A percentile compares a stretch with the other conserved stretches of the same genome.
Conservation (phyloP, 139 green algal genomes). For the Chlorella sp. region DNA sequence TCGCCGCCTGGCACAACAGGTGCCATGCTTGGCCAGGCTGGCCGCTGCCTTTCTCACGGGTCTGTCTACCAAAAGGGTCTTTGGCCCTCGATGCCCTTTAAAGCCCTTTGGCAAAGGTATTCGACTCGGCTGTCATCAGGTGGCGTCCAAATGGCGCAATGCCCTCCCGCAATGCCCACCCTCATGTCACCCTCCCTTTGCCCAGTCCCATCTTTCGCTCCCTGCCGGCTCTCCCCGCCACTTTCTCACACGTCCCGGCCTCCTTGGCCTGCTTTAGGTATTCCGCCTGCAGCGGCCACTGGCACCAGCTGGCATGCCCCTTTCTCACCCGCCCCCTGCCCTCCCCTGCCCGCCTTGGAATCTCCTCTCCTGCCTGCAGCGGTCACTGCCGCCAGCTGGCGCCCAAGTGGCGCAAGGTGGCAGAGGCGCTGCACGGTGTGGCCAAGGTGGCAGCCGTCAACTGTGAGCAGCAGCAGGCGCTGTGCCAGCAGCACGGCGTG, state of each 20-base stretch:
- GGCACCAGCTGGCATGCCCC: conserved; percentile 64
- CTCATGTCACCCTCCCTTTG: too few relatives aligned
- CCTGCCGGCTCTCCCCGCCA: too few relatives aligned
- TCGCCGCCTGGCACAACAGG: too few relatives aligned
- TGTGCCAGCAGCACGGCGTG: conserved; percentile 76
- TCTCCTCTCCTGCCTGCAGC: conserved; percentile 29
- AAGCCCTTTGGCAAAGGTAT: too few relatives aligned
- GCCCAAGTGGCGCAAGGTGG: conserved; percentile 78
- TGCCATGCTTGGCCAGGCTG: neutral
- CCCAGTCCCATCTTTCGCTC: too few relatives aligned
- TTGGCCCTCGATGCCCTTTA: too few relatives aligned
- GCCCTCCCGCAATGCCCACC: too few relatives aligned
- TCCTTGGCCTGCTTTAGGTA: neutral
- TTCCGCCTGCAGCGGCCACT: conserved; percentile 70
- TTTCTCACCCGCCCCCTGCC: neutral
- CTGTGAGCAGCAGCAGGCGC: conserved; percentile 75
- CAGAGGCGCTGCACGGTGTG: conserved; percentile 74
- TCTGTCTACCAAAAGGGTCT: too few relatives aligned
- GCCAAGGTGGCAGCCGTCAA: conserved; percentile 82
- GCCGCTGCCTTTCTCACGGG: neutral
- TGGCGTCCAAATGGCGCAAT: too few relatives aligned
- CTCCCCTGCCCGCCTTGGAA: neutral
- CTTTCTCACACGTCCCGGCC: neutral
- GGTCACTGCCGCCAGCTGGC: conserved; percentile 81
- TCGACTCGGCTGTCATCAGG: too few relatives aligned